Base-by-base conservation (phyloP, 2,329 filamentous ascomycete species). In the Westerdykella aurantiaca region DNA sequence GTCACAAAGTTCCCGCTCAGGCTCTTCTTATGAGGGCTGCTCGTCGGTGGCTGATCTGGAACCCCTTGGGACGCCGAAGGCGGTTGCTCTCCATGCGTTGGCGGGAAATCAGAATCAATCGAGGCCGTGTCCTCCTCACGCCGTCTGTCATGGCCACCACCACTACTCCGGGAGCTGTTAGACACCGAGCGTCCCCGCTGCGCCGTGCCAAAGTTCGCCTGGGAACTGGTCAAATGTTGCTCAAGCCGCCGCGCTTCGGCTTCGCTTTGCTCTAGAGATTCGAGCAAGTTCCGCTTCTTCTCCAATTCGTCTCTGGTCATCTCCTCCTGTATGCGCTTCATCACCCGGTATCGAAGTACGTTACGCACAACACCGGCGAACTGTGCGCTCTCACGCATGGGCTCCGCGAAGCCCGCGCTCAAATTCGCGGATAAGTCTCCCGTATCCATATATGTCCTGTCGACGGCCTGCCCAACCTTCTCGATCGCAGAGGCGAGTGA, bases 301-400 rank as follows among this genome's bases (percentile, higher is more conserved):
- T 84, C 79, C 10, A 98, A 75, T 58, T 98, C 90, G 46, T 98
- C 93, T 37, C 85, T 84, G 1, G 93, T 97, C 83, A 97, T 91
- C 63, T 98, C 93, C 66, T 97, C 89, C 63, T 98, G 93, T 42
- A 98, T 88, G 38, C 93, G 80, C 72, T 98, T 98, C 49, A 96
- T 72, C 2, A 97, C 85, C 13, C 93, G 78, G 64, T 96, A 98
- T 52, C 87, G 81, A 43, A 98, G 73, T 29, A 98, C 91, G 52
- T 76, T 86, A 34, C 90, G 82, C 3, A 98, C 93, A 1, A 98
- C 88, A 10, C 93, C 88, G 0, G 93, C 93, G 65, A 98, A 98
- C 61, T 98, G 93, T 11, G 93, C 90, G 58, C 89, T 95, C 70
- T 98, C 93, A 43, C 94, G 81, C 88, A 98, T 96, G 0, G 93